Evolutionary conservation across 805 yeast species (phyloP).

Genomic region (Saturnispora saitoi): DNA sequence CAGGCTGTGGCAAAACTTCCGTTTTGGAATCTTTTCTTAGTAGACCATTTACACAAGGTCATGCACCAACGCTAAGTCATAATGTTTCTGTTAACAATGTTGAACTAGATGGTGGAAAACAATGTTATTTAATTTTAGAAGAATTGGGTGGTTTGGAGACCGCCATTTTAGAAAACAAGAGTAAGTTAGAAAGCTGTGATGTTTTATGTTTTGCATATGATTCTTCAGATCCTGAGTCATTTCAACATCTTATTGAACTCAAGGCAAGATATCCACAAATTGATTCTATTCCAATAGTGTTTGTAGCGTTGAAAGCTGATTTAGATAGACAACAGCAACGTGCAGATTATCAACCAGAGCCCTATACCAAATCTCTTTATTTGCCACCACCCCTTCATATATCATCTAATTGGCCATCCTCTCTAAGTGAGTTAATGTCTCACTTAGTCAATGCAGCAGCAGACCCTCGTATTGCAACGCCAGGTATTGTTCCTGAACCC

Average conservation of each 20-base stretch:
- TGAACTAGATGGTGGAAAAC: slow-evolving; percentile 90
- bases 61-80: slow-evolving; percentile 78
- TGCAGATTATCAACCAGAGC: slow-evolving; percentile 78
- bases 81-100: slow-evolving; percentile 84
- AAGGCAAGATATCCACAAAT: slow-evolving; percentile 48
- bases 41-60: slow-evolving; percentile 57
- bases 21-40: slow-evolving; percentile 74
- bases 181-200: slow-evolving; percentile 75
- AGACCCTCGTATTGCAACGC: slow-evolving; percentile 68
- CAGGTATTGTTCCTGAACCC: slow-evolving; percentile 63
- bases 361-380: slow-evolving; percentile 55
- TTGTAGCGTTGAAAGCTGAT: slow-evolving; percentile 92
- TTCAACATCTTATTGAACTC: slow-evolving; percentile 71
- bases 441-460: slow-evolving; percentile 86
- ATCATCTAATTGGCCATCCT: slow-evolving; percentile 82
- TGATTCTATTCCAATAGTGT: slow-evolving; percentile 68
- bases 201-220: slow-evolving; percentile 86
- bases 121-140: slow-evolving; percentile 82
- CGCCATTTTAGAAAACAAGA: slow-evolving; percentile 65
- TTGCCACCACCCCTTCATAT: slow-evolving; percentile 84
- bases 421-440: slow-evolving; percentile 74
- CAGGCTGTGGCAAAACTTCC: slow-evolving; percentile 82
- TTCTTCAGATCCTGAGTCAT: slow-evolving; percentile 92
- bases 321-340: slow-evolving; percentile 93
- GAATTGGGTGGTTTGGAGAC: slow-evolving; percentile 84